Evolutionary conservation across 345 rosid genomes (phyloP), one percentile per base, ranked within the genome.

Genomic region (Brassica incana): DNA sequence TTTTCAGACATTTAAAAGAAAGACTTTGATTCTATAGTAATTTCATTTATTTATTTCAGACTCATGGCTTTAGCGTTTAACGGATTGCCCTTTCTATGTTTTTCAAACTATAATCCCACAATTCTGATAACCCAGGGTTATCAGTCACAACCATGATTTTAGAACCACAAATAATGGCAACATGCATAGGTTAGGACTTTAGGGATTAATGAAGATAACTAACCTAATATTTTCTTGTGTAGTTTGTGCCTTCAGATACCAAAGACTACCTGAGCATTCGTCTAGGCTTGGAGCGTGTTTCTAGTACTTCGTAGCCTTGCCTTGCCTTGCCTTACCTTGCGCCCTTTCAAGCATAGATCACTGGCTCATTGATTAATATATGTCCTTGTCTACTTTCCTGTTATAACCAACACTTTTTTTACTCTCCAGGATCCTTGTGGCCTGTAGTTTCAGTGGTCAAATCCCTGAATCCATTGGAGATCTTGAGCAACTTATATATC

Each of bases 391-490:
- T 25, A 67, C 20, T 61, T 35, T 11, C 16, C 5, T 3, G 14
- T 52, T 43, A 78, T 67, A 66, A 58, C 68, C 71, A 38, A 48
- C 58, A 65, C 40, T 6, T 60, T 36, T 56, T 64, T 72, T 52
- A 16, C 16, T 40, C 78, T 72, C 14, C 87, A 93, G 99, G 81
- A 77, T 86, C 33, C 89, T 95, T 67, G 88, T 89, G 30, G 93
- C 94, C 63, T 95, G 98, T 71, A 15, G 90, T 71, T 85, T 95
- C 81, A 73, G 74, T 50, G 99, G 98, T 65, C 83, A 67, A 45
- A 82, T 95, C 75, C 99, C 99, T 3, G 80, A 80, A 0, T 66
- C 97, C 0, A 78, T 95, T 8, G 99, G 99, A 75, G 83, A 87
- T 11, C 81, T 95, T 8, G 30, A 20, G 67, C 27, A 67, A 69